Base-by-base conservation (phyloP, 495 filamentous ascomycete species). In the Platismatia glauca region DNA sequence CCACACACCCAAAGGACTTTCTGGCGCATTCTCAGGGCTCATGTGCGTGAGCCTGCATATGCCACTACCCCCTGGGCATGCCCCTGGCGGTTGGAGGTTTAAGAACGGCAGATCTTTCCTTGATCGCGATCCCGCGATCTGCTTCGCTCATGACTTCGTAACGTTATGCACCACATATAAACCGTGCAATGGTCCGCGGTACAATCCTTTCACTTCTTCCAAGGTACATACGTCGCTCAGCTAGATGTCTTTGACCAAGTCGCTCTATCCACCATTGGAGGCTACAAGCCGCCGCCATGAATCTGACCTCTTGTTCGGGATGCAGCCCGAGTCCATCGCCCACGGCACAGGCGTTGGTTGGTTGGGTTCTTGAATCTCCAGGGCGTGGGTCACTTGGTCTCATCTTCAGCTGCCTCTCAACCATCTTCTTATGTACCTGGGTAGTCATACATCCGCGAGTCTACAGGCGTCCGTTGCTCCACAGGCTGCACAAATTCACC, bases 371-470 rank as follows among this genome's bases (percentile, higher is more conserved):
- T 31, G 74, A 76, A n/a, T 70, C 68, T 16, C 46, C 66, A 15
- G 70, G 74, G 24, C 67, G 74, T 20, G 72, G 74, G 33, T 71
- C 71, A 13, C 39, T 74, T 8, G 65, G 67, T 55, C 66, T 76
- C 43, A 71, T 74, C 39, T 58, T 68, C 37, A 72, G 66, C 33
- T 73, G 71, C 46, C 66, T 74, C 4, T 69, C 64, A 7, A 76
- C 72, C 4, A 74, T 70, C 27, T 71, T 72, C 60, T 59, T 75
- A 35, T 75, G 72, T 53, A 74, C 71, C 31, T 75, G 71, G 72
- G 73, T 74, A 15, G 69, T 73, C 15, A 73, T 74, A 58, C 72
- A 76, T 62, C 70, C 73, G 6, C 71, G 73, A n/a, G 70, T 76
- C 38, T 72, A 67, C 65, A 69, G 68, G 29, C 60, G 68, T 33